Percentiles rank a stretch among this genome's conserved stretches.
Evolutionary conservation across 148 eudicot species (phyloP).

Genomic region (Cornus kousa): DNA sequence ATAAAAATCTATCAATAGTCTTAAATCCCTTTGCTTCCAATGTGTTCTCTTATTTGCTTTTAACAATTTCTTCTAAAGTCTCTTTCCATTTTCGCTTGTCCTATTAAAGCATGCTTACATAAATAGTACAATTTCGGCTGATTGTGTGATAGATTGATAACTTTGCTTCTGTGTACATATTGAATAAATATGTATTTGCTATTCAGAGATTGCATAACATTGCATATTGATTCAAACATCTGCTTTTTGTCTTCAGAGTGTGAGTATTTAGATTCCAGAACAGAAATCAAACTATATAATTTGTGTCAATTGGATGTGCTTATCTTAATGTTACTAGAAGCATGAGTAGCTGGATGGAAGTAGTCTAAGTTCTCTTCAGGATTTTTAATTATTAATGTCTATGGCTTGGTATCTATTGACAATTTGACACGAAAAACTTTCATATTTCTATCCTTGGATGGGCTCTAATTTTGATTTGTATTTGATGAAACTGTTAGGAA

Average conservation of each 20-base stretch:
- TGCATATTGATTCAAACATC: neutral
- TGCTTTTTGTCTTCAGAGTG: neutral
- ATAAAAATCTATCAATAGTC: neutral
- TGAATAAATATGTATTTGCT: neutral
- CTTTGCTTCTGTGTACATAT: neutral
- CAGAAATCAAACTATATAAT: neutral
- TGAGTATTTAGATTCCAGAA: neutral
- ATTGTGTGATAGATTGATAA: neutral
- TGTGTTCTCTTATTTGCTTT: neutral
- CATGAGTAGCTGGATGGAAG: neutral
- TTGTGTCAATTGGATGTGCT: neutral
- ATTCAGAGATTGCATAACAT: no score
- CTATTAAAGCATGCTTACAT: neutral
- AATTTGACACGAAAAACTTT: neutral
- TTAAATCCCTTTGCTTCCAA: neutral
- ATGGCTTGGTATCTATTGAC: neutral
- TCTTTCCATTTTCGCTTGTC: no score
- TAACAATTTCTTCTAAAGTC: neutral
- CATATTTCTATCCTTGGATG: neutral
- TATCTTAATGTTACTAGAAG: slow-evolving; percentile 9
- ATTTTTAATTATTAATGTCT: neutral
- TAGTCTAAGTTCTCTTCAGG: neutral
- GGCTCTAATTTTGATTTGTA: slow-evolving; percentile 11
- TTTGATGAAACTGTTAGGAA: slow-evolving; percentile 48
- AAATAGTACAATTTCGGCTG: neutral